A percentile compares a stretch with the other conserved stretches of the same genome.
Evolutionary conservation across 2,329 filamentous ascomycete species (phyloP).

Genomic region (Aspergillus carbonarius): DNA sequence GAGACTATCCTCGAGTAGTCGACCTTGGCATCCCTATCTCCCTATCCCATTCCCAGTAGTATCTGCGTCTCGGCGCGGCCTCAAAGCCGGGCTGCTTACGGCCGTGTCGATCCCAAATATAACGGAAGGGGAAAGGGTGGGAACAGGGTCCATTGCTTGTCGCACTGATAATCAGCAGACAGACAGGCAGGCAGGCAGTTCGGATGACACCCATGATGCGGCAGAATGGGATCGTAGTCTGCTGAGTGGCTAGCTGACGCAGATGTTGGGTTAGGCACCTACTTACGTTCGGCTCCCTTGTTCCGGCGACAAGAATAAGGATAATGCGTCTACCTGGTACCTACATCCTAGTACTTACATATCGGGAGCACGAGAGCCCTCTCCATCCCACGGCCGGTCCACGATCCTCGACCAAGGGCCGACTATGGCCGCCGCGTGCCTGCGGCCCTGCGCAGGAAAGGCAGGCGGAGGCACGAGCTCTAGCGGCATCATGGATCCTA

Average conservation of each 20-base stretch:
- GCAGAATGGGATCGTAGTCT: not conserved
- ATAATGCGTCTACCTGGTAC: not conserved
- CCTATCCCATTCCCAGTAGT: not conserved
- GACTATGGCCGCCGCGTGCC: not conserved
- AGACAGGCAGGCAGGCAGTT: not conserved
- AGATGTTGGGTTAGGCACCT: not conserved
- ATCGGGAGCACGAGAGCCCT: not conserved
- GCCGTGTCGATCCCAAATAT: not conserved
- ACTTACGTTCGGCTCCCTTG: not conserved
- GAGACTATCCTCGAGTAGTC: not conserved
- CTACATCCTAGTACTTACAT: not conserved
- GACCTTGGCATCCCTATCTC: not conserved
- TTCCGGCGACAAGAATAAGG: not conserved
- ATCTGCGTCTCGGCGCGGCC: not conserved
- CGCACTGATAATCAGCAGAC: not conserved
- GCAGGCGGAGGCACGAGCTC: not conserved
- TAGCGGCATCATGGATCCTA: not conserved
- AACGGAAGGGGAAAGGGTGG: not conserved
- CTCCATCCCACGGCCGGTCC: not conserved
- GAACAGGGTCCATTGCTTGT: slow-evolving; percentile 4
- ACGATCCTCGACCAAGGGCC: not conserved
- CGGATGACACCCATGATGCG: no score
- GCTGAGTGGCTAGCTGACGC: not conserved
- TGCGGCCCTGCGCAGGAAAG: not conserved
- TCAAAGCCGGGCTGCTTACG: not conserved